Evolutionary conservation across 768 basidiomycete genomes (phyloP), one percentile per base, ranked within the genome.

Genomic region (Pseudohyphozyma bogoriensis): DNA sequence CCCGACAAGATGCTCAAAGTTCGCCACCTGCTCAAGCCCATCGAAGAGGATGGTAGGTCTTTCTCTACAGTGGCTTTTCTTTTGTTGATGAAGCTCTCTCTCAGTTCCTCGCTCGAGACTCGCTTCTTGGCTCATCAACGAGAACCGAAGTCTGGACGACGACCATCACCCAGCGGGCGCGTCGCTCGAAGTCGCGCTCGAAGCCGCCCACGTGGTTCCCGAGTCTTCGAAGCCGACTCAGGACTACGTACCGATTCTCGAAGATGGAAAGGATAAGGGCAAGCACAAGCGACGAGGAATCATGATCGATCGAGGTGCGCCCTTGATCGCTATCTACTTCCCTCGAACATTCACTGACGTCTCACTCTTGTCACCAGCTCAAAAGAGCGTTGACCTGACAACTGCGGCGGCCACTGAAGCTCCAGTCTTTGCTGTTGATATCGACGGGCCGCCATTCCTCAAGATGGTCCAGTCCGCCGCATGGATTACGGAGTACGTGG

Each of bases 1-100:
- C 35, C 56, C 10, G 64, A 66, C 20, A 58, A 54, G 46, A 62
- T 60, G 45, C 50, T 64, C 42, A 69, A 69, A 39, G 65, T 69
- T 40, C 60, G 61, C 29, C 40, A 36, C 8, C 58, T 68, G 16
- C 32, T 68, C 20, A 50, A 59, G 1, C 56, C 60, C 2, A 56
- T 53, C 35, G 67, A 68, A 29, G 60, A 62, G 28, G 67, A 68
- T 33, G 62, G 65, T 63, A 22, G 10, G 61, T 29, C 12, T 7
- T 32, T 16, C 20, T 28, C 16, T 7, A n/a, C n/a, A n/a, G n/a
- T n/a, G n/a, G n/a, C n/a, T n/a, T n/a, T n/a, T n/a, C n/a, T n/a
- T n/a, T n/a, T n/a, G n/a, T n/a, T n/a, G n/a, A n/a, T n/a, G 42
- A 8, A 15, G n/a, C 12, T 56, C 55, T 26, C n/a, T 26, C 56